These are phyloP conservation scores for Chlorella sorokiniana DNA, from an alignment of 139 green algal genomes.

Conservation along the genomic window DNA sequence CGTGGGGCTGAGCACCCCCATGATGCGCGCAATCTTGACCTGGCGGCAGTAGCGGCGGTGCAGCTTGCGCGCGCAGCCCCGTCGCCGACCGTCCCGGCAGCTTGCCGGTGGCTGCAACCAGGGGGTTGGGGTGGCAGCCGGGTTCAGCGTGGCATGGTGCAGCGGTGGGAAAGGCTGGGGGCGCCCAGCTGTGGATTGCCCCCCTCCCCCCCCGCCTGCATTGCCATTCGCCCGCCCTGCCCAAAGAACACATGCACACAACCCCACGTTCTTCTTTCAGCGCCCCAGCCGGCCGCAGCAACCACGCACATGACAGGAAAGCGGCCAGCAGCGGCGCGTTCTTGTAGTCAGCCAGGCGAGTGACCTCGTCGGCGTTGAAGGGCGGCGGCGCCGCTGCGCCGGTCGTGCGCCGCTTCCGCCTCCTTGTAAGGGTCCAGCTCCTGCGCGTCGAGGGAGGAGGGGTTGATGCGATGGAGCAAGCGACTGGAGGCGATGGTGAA, in stretches of 20 bases:
- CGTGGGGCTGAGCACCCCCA: slow-evolving; percentile 11
- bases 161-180: no score
- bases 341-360: slow-evolving; percentile 37
- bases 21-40: slow-evolving; percentile 32
- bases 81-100: slow-evolving; percentile 25
- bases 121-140: not conserved
- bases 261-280: not conserved
- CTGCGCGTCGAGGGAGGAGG: not conserved
- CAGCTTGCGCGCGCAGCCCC: slow-evolving; percentile 39
- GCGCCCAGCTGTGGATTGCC: not conserved
- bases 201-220: not conserved
- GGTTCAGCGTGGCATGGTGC: not conserved
- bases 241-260: no score
- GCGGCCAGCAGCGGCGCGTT: slow-evolving; percentile 39
- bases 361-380: slow-evolving; percentile 2
- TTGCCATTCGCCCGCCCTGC: no score
- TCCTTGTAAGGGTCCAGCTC: slow-evolving; percentile 45
- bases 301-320: slow-evolving; percentile 17
- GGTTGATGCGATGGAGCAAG: not conserved
- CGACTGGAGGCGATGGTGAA: not conserved
- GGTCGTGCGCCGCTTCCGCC: not conserved
- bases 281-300: not conserved
- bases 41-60: slow-evolving; percentile 40
- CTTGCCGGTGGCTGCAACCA: slow-evolving; percentile 33
- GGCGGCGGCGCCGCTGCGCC: not conserved